These are phyloP conservation scores for Themeda triandra DNA, from an alignment of 176 grass and related monocot species.

Conservation along the genomic window DNA sequence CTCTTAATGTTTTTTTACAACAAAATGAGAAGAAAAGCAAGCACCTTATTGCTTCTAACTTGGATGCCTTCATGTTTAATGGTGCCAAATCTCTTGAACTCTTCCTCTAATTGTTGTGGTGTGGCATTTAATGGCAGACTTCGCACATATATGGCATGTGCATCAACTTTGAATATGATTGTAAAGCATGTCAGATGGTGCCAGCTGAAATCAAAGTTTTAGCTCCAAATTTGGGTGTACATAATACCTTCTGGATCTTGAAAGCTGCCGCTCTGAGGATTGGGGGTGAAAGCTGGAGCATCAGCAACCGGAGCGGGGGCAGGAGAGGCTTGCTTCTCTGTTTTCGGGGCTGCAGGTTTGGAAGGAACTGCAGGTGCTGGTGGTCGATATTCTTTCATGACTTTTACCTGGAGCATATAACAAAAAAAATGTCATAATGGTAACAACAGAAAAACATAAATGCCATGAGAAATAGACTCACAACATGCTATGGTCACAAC, in stretches of 20 bases:
- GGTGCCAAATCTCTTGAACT: conserved; percentile 81
- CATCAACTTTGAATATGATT: conserved; percentile 52
- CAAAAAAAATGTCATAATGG: conserved; percentile 33
- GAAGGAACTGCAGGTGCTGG: conserved; percentile 41
- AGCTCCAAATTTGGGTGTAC: neutral
- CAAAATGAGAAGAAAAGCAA: conserved; percentile 7
- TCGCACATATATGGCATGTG: conserved; percentile 73
- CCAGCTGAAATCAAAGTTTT: neutral
- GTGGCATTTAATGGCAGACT: conserved; percentile 74
- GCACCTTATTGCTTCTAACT: conserved; percentile 98
- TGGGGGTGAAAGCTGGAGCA: conserved; percentile 56
- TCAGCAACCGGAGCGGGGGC: conserved; percentile 39
- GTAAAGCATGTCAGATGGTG: conserved; percentile 17
- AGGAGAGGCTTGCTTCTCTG: conserved; percentile 52
- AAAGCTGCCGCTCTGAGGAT: conserved; percentile 53
- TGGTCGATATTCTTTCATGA: conserved; percentile 65
- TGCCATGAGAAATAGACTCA: neutral
- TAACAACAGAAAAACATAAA: neutral
- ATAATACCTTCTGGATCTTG: conserved; percentile 81
- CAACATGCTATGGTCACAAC: neutral
- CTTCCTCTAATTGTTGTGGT: conserved; percentile 74
- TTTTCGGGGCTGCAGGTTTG: conserved; percentile 45
- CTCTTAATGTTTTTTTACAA: neutral
- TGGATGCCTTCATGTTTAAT: conserved; percentile 83
- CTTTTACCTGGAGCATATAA: conserved; percentile 74